Base-by-base conservation (phyloP, 176 grass and related monocot genomes). In the Saccharum officinarum region DNA sequence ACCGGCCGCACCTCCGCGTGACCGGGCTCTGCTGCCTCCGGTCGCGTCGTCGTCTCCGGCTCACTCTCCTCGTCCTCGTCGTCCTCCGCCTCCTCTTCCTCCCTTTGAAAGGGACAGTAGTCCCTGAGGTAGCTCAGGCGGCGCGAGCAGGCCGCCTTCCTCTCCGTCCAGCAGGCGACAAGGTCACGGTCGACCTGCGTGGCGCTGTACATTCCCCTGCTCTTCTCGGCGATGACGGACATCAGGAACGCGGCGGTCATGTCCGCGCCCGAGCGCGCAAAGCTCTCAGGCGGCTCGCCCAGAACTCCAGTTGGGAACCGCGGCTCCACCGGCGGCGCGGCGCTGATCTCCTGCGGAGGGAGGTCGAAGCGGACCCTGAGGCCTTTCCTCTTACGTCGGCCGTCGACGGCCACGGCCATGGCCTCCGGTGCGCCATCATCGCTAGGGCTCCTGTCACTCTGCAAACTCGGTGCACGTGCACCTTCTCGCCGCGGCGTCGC, bases 81-180 rank as follows among this genome's bases (percentile, higher is more conserved):
- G n/a, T 69, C 31, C 31, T 38, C 47, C 20, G 18, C 44, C 22
- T 60, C 79, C 30, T 25, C 47, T 20, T 45, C 26, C 7, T 71
- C 81, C 12, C 41, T 75, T 46, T 54, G 60, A 45, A 84, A 84
- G 13, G 72, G 72, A 3, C 60, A 67, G n/a, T 52, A 76, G 13
- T 84, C 61, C 23, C 31, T 84, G 31, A 84, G 42, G 33, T 76
- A 76, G 0, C 60, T 38, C 28, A 25, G 15, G 20, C 82, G 82
- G 30, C 82, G 82, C 12, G n/a, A 65, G 40, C 33, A 67, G 18
- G 44, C n/a, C 60, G 37, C 42, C 30, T n/a, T 65, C 41, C 33
- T 37, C 41, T 84, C 42, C 41, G 28, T 17, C 71, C 82, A 50
- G 30, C 30, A 20, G 4, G 22, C 44, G 4, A 36, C 71, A 9